Base-by-base conservation (phyloP, 2,329 filamentous ascomycete genomes). In the Septoria linicola region DNA sequence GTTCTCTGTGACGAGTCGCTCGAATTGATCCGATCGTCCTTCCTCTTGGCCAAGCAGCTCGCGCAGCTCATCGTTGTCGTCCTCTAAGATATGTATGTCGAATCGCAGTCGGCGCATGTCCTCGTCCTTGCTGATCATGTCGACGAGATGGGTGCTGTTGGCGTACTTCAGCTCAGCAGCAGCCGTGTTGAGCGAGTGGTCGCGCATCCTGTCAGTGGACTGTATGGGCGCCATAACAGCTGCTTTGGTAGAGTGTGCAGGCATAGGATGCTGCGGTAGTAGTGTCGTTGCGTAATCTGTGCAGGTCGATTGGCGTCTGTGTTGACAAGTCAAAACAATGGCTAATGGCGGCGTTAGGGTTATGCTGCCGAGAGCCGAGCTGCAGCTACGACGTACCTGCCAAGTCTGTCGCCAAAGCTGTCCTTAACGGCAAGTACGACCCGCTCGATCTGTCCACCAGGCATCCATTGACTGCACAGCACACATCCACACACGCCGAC, bases 111-210 rank as follows among this genome's bases (percentile, higher is more conserved):
- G 80, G 41, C 91, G 83, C 32, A 81, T 76, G 53, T 85, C 82
- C 68, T 97, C 91, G 58, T 89, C 83, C 63, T 88, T 87, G 59
- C 82, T 73, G 49, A 95, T 76, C 8, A 85, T 74, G 46, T 88
- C 80, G 30, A 86, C 80, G 48, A 83, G 76, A 60, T 85, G 82
- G 48, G 80, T 71, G 58, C 79, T 80, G 53, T 79, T 77, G 59
- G 86, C 82, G 67, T 91, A 88, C 61, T 81, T 81, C 54, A 87
- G 72, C 66, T 95, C 88, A 46, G 90, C 78, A 13, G 67, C 69
- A 35, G 76, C 68, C 40, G 76, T 80, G 49, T 74, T 73, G 40
- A 83, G 70, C 34, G 77, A 72, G 64, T 79, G 73, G 59, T 78
- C 70, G 59, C 75, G 67, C 68, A 76, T 57, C 53, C 57, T 54